Conservation (phyloP, 352 stramenopile species). For the Globisporangium middletonii region DNA sequence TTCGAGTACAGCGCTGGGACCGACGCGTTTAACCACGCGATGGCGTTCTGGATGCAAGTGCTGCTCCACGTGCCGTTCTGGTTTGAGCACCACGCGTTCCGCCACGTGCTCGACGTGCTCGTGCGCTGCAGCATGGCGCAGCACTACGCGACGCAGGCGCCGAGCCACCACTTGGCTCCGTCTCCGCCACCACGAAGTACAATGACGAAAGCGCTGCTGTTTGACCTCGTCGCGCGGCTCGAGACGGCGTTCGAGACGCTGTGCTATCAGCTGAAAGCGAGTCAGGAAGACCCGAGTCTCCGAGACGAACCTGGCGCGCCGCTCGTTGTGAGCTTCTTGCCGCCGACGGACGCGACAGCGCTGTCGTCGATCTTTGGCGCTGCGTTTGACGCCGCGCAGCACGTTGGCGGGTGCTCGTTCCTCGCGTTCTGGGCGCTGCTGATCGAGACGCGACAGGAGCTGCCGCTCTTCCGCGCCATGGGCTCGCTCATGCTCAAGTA, state of each 20-base stretch:
- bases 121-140: conserved; percentile 54
- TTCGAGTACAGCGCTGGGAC: conserved; percentile 57
- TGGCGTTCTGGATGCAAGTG: conserved; percentile 55
- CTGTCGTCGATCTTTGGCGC: conserved; percentile 68
- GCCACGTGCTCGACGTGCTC: conserved; percentile 62
- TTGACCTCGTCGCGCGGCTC: conserved; percentile 29
- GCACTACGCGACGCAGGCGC: neutral
- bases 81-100: conserved; percentile 68
- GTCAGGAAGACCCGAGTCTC: conserved; percentile 22
- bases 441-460: conserved; percentile 72
- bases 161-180: neutral
- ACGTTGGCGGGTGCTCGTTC: conserved; percentile 55
- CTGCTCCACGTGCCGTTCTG: conserved; percentile 71
- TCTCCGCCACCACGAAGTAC: neutral
- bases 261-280: conserved; percentile 27
- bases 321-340: conserved; percentile 63
- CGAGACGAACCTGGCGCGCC: conserved; percentile 25
- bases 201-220: conserved; percentile 17
- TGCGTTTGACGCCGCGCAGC: conserved; percentile 51
- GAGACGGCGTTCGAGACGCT: conserved; percentile 31
- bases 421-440: conserved; percentile 65
- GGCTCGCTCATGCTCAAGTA: conserved; percentile 68
- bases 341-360: conserved; percentile 28
- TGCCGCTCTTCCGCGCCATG: conserved; percentile 57
- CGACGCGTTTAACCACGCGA: conserved; percentile 25